Evolutionary conservation across 2,329 filamentous ascomycete species (phyloP), one percentile per base, ranked within the genome.

Genomic region (Cladosporium sp.): DNA sequence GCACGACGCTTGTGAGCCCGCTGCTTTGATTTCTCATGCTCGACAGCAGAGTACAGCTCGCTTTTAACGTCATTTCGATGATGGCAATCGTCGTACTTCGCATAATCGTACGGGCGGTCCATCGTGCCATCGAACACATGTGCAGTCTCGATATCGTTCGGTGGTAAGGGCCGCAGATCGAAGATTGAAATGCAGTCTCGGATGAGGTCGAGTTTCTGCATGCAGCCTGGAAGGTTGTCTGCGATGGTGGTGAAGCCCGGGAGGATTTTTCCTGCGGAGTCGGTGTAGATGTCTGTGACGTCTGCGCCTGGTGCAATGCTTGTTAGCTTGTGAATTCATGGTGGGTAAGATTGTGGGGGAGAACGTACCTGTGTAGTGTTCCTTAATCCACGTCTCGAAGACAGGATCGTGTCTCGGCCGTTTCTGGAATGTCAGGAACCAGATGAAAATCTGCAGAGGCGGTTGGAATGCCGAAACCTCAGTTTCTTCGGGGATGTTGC

Each of bases 171-270:
- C 11, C 12, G 2, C 3, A 55, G 51, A 2, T 13, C 1, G 32
- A 55, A 55, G 7, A 42, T 20, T 1, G 19, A 8, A 9, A 52
- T 35, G 27, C 45, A 49, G 30, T 53, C 38, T 2, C 53, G 42
- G 2, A 53, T 12, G 22, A 55, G 50, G 12, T 55, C 53, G 2
- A 55, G 46, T 16, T 42, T 51, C 27, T 55, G 53, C 50, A 49
- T 50, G 18, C 36, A 39, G 2, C 38, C 38, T 2, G 53, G 53
- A 7, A 53, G 35, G 18, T 55, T 53, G 27, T 51, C 15, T 2
- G 53, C 50, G 5, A 55, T 47, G 12, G 25, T 15, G 3, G 47
- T 53, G 25, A 55, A 27, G 22, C 50, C 46, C 1, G 50, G 36
- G 1, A 38, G 12, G 2, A 40, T 2, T 3, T 19, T 9, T 2